Evolutionary conservation across 805 yeast genomes (phyloP).

Genomic region (Ogataea nitratoaversa): DNA sequence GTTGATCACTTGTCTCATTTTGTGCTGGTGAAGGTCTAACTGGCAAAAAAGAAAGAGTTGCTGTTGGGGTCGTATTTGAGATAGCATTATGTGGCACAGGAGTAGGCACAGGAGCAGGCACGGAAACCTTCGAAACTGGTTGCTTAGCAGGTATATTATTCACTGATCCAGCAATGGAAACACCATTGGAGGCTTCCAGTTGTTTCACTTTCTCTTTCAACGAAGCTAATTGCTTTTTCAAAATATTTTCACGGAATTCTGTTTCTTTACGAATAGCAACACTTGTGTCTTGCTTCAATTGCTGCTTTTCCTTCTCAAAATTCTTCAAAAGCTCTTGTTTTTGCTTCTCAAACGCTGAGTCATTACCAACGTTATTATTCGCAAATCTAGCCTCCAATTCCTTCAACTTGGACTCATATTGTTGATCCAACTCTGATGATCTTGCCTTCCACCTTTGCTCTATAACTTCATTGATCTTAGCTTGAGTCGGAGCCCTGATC

Average conservation of each 20-base stretch:
- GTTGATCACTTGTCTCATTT: conserved; percentile 1
- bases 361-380: conserved; percentile 2
- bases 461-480: conserved; percentile 32
- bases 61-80: neutral
- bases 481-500: conserved; percentile 36
- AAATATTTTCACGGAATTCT: conserved; percentile 53
- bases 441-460: conserved; percentile 32
- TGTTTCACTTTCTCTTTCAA: conserved; percentile 37
- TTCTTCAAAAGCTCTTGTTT: conserved; percentile 16
- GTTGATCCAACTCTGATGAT: conserved; percentile 32
- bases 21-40: neutral
- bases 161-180: neutral
- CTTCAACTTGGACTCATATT: conserved; percentile 20
- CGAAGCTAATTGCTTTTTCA: conserved; percentile 50
- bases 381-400: conserved; percentile 15
- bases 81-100: conserved; percentile 1
- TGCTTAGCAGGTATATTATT: no score
- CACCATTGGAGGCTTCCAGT: conserved; percentile 7
- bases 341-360: conserved; percentile 12
- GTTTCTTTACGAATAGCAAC: conserved; percentile 52
- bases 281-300: conserved; percentile 42
- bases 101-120: no score
- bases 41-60: conserved; percentile 3
- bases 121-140: no score
- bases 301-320: conserved; percentile 28